Percentiles rank a stretch among this genome's conserved stretches.
These are phyloP conservation scores for Chaetomidium leptoderma DNA, from an alignment of 495 filamentous ascomycete genomes.

Conservation along the genomic window DNA sequence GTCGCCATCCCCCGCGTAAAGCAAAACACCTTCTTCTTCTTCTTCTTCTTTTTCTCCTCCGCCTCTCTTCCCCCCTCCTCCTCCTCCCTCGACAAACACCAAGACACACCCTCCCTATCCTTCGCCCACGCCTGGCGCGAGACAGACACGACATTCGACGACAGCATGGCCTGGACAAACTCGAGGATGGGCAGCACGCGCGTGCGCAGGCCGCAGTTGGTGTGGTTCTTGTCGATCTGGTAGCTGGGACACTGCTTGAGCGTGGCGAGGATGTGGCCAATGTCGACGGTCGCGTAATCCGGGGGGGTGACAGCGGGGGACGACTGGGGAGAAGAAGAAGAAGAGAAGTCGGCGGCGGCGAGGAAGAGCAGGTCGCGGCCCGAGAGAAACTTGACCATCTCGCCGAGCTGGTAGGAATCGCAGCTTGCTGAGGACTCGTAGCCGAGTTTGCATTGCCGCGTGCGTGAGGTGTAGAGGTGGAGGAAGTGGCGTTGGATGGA, in stretches of 20 bases:
- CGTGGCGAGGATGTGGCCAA: slow-evolving; percentile 33
- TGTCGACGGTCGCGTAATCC: slow-evolving; percentile 33
- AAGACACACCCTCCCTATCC: slow-evolving; percentile 31
- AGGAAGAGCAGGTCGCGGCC: slow-evolving; percentile 49
- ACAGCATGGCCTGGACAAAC: slow-evolving; percentile 53
- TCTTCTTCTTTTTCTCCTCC: slow-evolving; percentile 7
- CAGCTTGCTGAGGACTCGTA: slow-evolving; percentile 72
- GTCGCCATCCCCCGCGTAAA: slow-evolving; percentile 38
- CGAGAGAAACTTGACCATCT: slow-evolving; percentile 76
- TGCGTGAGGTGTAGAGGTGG: slow-evolving; percentile 57
- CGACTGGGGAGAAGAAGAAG: slow-evolving; percentile 19
- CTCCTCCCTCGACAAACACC: slow-evolving; percentile 24
- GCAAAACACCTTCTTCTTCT: slow-evolving; percentile 32
- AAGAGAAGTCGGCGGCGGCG: slow-evolving; percentile 23
- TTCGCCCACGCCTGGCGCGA: slow-evolving; percentile 44
- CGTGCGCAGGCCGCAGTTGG: slow-evolving; percentile 69
- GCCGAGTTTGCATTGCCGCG: slow-evolving; percentile 67
- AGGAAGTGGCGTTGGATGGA: slow-evolving; percentile 74
- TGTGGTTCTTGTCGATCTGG: slow-evolving; percentile 73
- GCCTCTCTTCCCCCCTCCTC: slow-evolving; percentile 7
- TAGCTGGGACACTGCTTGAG: slow-evolving; percentile 60
- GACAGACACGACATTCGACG: slow-evolving; percentile 43
- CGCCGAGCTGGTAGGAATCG: slow-evolving; percentile 81
- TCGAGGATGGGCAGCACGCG: slow-evolving; percentile 65
- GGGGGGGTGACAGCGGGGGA: slow-evolving; percentile 14